Evolutionary conservation across 2,329 filamentous ascomycete species (phyloP).

Genomic region (Calonectria hongkongensis): DNA sequence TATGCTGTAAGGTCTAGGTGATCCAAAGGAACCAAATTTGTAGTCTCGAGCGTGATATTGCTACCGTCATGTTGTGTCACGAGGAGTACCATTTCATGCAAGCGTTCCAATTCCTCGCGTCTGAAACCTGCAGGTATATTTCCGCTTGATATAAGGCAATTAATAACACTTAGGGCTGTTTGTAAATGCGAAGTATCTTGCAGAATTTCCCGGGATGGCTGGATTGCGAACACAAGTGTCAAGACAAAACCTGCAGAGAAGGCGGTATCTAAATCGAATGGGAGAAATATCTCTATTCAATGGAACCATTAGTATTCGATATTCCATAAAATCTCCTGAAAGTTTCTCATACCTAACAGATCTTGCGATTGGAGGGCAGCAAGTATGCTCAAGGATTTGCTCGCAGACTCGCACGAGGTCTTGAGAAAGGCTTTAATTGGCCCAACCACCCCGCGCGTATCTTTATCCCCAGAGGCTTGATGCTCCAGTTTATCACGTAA

Average conservation of each 20-base stretch:
- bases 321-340: too few species aligned
- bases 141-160: slow-evolving; percentile 10
- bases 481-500: slow-evolving; percentile 32
- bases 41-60: background rate
- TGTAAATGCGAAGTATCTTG: slow-evolving; percentile 12
- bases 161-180: slow-evolving; percentile 3
- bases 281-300: slow-evolving; percentile 29
- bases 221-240: slow-evolving; percentile 21
- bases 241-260: slow-evolving; percentile 38
- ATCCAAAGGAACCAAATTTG: background rate
- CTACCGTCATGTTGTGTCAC: background rate
- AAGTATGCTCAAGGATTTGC: slow-evolving; percentile 28
- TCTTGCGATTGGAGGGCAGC: slow-evolving; percentile 27
- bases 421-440: slow-evolving; percentile 35
- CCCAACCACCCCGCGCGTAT: slow-evolving; percentile 1
- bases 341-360: slow-evolving; percentile 20
- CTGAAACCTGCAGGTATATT: slow-evolving; percentile 32
- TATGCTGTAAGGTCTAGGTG: background rate
- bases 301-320: background rate
- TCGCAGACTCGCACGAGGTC: slow-evolving; percentile 30
- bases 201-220: slow-evolving; percentile 13
- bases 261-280: slow-evolving; percentile 33
- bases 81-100: slow-evolving; percentile 29
- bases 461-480: background rate
- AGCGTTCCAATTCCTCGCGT: slow-evolving; percentile 18